Evolutionary conservation across 73 alveolate species (phyloP), one percentile per base, ranked within the genome.

Genomic region (Paramecium tetraurelia): DNA sequence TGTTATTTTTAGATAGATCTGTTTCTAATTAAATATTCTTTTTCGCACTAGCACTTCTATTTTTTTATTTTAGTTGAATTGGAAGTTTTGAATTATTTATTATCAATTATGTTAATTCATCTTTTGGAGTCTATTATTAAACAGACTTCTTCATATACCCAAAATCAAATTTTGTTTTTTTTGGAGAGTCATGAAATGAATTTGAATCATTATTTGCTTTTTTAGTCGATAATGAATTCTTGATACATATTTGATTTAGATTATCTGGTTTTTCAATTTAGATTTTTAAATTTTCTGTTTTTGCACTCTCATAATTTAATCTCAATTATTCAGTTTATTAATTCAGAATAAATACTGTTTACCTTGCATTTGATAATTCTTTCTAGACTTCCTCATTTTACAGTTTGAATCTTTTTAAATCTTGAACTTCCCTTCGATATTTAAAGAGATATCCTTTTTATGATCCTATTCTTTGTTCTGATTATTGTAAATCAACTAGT

Each of bases 391-490:
- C 87, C 20, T 75, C 58, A 38, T 41, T 41, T 21, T 38, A 38
- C n/a, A 75, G 22, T 20, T 75, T 75, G 27, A 38, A 75, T 75
- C 87, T 75, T 38, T 38, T 75, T 35, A 75, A 41, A 33, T 75
- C 87, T 38, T 75, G 18, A 14, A 75, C 87, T 41, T 75, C 87
- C 12, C 87, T 75, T 41, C 87, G 36, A 38, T 75, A 75, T 38
- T 75, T 75, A 75, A 75, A 75, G 38, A 75, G 59, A 38, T 75
- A 75, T 3, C 87, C 87, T 75, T 75, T 75, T 75, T 75, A 75
- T n/a, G 87, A 75, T 21, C 59, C 87, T 75, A 41, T 41, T 20
- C 69, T 75, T n/a, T 41, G 35, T 75, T 75, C 87, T 38, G 87
- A 38, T 29, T 75, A 22, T 20, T 75, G 20, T 20, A 75, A 75